Conservation (phyloP, 2,329 filamentous ascomycete genomes). For the Ascochyta rabiei region DNA sequence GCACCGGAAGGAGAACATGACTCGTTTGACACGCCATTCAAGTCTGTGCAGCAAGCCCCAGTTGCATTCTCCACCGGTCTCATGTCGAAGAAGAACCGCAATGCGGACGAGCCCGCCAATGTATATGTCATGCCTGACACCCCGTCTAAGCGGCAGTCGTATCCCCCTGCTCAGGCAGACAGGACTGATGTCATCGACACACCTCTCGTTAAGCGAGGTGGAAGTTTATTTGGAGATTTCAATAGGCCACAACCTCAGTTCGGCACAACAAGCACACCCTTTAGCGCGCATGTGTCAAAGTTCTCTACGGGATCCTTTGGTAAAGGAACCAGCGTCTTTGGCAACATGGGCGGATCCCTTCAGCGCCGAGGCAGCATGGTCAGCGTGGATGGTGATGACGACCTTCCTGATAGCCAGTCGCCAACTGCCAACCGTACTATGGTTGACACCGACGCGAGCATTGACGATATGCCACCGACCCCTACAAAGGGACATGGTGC, state of each 20-base stretch:
- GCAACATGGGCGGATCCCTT: slow-evolving; percentile 58
- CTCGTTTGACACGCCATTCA: slow-evolving; percentile 78
- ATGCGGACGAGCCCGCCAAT: slow-evolving; percentile 67
- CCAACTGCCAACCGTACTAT: slow-evolving; percentile 58
- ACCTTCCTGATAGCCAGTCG: slow-evolving; percentile 54
- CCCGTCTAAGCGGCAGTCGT: slow-evolving; percentile 89
- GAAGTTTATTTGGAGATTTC: slow-evolving; percentile 66
- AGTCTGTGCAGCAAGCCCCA: slow-evolving; percentile 72
- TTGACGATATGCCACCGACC: slow-evolving; percentile 86
- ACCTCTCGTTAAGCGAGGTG: slow-evolving; percentile 45
- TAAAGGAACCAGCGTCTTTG: slow-evolving; percentile 67
- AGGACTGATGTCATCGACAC: slow-evolving; percentile 47
- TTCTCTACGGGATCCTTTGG: slow-evolving; percentile 72
- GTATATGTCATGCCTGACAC: slow-evolving; percentile 84
- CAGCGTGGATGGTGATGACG: slow-evolving; percentile 76
- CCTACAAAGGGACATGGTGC: slow-evolving; percentile 76
- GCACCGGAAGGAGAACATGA: slow-evolving; percentile 55
- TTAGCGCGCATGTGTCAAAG: slow-evolving; percentile 67
- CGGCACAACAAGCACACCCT: slow-evolving; percentile 80
- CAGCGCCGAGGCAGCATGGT: slow-evolving; percentile 73
- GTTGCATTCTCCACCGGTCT: slow-evolving; percentile 85
- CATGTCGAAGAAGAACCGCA: slow-evolving; percentile 89
- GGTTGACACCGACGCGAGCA: slow-evolving; percentile 61
- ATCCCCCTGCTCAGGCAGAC: slow-evolving; percentile 62
- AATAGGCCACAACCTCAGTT: slow-evolving; percentile 74